Base-by-base conservation (phyloP, 768 basidiomycete species). In the Dictyophora rubrovolvata region DNA sequence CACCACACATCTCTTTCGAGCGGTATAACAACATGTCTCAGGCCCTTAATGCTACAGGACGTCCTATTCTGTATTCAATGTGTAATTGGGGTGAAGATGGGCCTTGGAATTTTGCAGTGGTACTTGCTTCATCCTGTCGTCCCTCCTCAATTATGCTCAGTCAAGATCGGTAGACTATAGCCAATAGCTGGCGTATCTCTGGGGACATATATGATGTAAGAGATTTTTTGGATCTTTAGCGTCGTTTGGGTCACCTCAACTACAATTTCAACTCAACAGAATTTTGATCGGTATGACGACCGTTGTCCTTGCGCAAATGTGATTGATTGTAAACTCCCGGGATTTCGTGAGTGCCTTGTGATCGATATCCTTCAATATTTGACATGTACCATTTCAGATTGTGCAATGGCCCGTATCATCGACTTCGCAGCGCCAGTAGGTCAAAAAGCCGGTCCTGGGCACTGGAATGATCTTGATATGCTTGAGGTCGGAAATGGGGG, bases 51-150 rank as follows among this genome's bases (percentile, higher is more conserved):
- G 71, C 68, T 9, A 75, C 73, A 0, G 73, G 73, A 0, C 64
- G 73, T 10, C 73, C 73, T 5, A 74, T 74, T 36, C 61, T 75
- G 4, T 75, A 72, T 56, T 69, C 70, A 9, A 69, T 74, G 68
- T 74, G 73, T 59, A 72, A 73, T 55, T 74, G 72, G 73, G 73
- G 73, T 8, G 73, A 74, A 51, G 73, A 74, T 55, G 67, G 67
- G 0, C 69, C 73, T 1, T 74, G 73, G 73, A 72, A 73, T 9
- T 42, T 42, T 12, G 42, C 42, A 42, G 42, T 42, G 42, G 42
- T 42, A 42, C n/a, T 12, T 42, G 20, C 21, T 37, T 51, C n/a
- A 35, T 36, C 21, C 21, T 60, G 12, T 21, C 14, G n/a, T 20
- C 34, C 10, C 36, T 16, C 21, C 12, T 21, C 35, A n/a, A 10